Percentiles rank a stretch among this genome's conserved stretches.
phyloP scores from a whole-genome alignment of 345 rosid genomes.

The Lepidium sativum region DNA sequence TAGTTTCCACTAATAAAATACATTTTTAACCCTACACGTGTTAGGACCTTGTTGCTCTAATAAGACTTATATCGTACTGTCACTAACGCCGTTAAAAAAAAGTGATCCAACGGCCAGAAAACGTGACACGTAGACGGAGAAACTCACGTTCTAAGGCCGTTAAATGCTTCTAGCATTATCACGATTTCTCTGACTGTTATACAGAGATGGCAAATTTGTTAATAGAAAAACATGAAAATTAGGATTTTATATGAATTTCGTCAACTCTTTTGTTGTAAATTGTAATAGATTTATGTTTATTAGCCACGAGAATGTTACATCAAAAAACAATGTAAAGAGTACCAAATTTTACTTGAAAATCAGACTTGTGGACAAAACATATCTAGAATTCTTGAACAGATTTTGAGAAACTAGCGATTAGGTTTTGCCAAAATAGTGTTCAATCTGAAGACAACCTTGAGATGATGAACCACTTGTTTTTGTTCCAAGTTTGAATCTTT shows the following conservation, averaged over 20 bases:
- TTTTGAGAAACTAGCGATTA: conserved; percentile 13
- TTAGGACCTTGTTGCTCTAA: background rate
- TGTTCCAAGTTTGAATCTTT: conserved; percentile 50
- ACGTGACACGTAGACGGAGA: background rate
- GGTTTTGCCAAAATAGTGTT: conserved; percentile 78
- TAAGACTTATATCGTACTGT: background rate
- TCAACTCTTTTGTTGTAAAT: no score
- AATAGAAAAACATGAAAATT: no score
- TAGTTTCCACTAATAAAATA: background rate
- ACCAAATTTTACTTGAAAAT: background rate
- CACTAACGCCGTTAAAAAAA: conserved; percentile 3
- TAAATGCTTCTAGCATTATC: conserved; percentile 9
- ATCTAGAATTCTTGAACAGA: background rate
- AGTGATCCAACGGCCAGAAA: background rate
- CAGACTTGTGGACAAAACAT: background rate
- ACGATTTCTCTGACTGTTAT: no score
- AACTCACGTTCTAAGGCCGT: background rate
- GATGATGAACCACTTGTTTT: conserved; percentile 44
- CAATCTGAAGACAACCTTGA: conserved; percentile 68
- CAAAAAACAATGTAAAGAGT: background rate
- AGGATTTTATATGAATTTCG: no score
- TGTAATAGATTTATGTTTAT: no score
- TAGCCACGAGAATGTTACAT: background rate
- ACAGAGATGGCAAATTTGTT: no score
- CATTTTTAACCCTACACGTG: background rate